Conservation (phyloP, 148 eudicot species). For the Heliosperma pusillum region DNA sequence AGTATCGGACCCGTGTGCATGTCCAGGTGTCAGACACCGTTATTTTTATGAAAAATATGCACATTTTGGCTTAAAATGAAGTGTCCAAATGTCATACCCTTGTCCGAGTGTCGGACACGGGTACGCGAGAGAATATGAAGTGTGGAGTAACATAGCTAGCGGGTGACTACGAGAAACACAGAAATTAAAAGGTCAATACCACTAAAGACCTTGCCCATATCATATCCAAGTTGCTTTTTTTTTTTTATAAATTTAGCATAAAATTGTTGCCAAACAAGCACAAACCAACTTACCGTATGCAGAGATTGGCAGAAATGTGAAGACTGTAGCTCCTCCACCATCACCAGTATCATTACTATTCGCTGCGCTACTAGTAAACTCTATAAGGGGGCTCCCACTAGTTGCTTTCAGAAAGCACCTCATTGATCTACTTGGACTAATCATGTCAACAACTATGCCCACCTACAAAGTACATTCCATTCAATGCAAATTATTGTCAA, state of each 20-base stretch:
- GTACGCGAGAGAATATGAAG: too few species aligned
- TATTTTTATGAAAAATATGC: too few species aligned
- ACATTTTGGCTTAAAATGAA: too few species aligned
- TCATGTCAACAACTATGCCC: slow-evolving; percentile 47
- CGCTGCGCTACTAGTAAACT: slow-evolving; percentile 49
- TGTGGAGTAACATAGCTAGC: too few species aligned
- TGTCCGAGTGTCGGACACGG: too few species aligned
- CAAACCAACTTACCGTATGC: slow-evolving; percentile 55
- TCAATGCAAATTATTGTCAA: neutral
- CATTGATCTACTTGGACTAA: slow-evolving; percentile 58
- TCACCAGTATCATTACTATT: slow-evolving; percentile 68
- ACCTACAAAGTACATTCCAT: slow-evolving; percentile 40
- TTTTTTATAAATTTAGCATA: neutral
- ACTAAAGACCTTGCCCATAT: neutral
- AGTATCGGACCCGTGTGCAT: too few species aligned
- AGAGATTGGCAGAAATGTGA: slow-evolving; percentile 53
- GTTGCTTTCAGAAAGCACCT: slow-evolving; percentile 54
- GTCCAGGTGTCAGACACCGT: too few species aligned
- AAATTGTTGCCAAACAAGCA: neutral
- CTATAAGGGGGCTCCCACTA: slow-evolving; percentile 51
- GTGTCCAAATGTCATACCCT: too few species aligned
- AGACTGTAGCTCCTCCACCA: slow-evolving; percentile 79
- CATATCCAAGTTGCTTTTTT: neutral
- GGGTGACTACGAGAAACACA: slow-evolving; percentile 1
- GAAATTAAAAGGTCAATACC: neutral